Evolutionary conservation across 1,284 basidiomycete genomes (phyloP), one percentile per base, ranked within the genome.

Genomic region (Tilletia horrida): DNA sequence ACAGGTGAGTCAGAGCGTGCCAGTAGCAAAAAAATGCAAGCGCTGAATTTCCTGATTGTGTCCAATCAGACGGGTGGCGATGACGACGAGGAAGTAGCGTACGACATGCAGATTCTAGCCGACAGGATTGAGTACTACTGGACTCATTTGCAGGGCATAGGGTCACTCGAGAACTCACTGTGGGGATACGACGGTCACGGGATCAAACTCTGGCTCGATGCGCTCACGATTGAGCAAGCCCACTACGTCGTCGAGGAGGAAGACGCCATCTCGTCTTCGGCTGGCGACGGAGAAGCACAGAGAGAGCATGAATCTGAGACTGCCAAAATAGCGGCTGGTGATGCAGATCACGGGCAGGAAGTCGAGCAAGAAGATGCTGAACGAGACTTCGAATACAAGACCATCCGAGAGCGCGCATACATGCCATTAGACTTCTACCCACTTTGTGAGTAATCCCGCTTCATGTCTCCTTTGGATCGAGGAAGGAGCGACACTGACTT

Each of bases 71-170:
- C 55, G 8, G 27, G 25, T 3, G 75, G 71, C 14, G 68, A 91
- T 0, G 91, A 88, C 8, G 86, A 89, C 67, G 90, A 92, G 76
- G 93, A 97, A 83, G 91, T 97, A 70, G 91, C 91, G 72, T 99
- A 99, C 82, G 95, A 98, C 82, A 90, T 97, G 87, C 95, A 97
- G 78, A 91, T 98, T 52, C 89, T 99, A 31, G 92, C 94, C 0
- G 92, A 97, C 76, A 88, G 90, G 31, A 92, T 98, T 70, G 95
- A 99, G 79, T 93, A 94, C 79, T 98, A 94, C 83, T 99, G 95
- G 95, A 97, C 95, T 52, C 94, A 97, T 84, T 84, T 97, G 64
- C 88, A 90, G 57, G 94, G 93, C 0, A 92, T 97, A 43, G 91
- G 90, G 2, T 89, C 92, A 1, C 85, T 98, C 35, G 94, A 97